Conservation (phyloP, 1,284 basidiomycete genomes). For the Trichosporon faecale region DNA sequence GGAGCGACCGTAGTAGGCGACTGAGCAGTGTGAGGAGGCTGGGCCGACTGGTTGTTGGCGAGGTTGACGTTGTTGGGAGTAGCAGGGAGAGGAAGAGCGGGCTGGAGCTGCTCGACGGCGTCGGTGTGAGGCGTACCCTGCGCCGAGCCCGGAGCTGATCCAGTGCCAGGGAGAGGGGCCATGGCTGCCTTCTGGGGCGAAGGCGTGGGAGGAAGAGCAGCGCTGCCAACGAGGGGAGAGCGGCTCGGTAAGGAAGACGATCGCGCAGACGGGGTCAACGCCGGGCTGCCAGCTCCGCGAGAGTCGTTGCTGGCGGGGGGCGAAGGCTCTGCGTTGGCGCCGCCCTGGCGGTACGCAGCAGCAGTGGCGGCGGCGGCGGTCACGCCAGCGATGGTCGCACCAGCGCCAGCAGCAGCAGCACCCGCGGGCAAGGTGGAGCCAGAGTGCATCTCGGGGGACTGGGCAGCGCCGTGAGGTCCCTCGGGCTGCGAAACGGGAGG, state of each 20-base stretch:
- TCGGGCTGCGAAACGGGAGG: background rate
- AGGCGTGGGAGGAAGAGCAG: background rate
- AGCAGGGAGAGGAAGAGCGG: background rate
- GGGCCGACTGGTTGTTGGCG: background rate
- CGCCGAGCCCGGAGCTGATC: background rate
- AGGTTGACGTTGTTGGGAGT: background rate
- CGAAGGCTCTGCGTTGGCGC: background rate
- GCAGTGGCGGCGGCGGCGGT: slow-evolving; percentile 2
- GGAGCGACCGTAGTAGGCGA: slow-evolving; percentile 3
- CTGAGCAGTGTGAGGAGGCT: slow-evolving; percentile 13
- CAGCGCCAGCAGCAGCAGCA: background rate
- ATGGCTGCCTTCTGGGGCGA: slow-evolving; percentile 4
- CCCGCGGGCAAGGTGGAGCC: background rate
- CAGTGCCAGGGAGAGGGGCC: background rate
- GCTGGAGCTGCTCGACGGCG: slow-evolving; percentile 7
- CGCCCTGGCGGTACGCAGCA: slow-evolving; percentile 1
- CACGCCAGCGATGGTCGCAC: background rate
- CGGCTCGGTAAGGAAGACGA: slow-evolving; percentile 3
- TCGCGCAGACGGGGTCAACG: background rate
- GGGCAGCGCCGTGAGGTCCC: background rate
- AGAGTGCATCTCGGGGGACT: slow-evolving; percentile 3
- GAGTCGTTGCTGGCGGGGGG: slow-evolving; percentile 8
- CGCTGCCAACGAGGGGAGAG: background rate
- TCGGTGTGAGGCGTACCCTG: background rate
- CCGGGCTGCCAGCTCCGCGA: background rate